These are phyloP conservation scores for Beauveria sp. DNA, from an alignment of 2,329 filamentous ascomycete genomes.

Conservation along the genomic window DNA sequence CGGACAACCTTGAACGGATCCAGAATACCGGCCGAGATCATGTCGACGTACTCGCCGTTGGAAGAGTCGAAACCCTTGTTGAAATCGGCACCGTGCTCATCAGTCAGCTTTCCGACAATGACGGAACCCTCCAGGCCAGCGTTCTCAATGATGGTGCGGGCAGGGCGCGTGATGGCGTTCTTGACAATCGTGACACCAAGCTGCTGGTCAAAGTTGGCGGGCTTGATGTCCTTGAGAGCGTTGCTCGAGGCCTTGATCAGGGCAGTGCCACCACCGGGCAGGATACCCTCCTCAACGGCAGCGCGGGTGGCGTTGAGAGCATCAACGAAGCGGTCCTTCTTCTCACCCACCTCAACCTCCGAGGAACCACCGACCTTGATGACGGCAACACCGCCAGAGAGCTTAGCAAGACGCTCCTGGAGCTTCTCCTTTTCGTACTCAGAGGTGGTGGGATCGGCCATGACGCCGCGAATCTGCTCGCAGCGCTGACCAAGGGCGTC, in stretches of 20 bases:
- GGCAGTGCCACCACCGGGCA: slow-evolving; percentile 95
- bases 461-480: slow-evolving; percentile 98
- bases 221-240: slow-evolving; percentile 74
- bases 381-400: slow-evolving; percentile 96
- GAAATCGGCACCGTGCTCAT: slow-evolving; percentile 87
- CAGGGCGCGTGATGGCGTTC: slow-evolving; percentile 93
- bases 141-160: slow-evolving; percentile 94
- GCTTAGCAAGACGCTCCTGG: slow-evolving; percentile 98
- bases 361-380: slow-evolving; percentile 98
- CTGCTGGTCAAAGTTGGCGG: slow-evolving; percentile 97
- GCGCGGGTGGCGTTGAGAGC: slow-evolving; percentile 96
- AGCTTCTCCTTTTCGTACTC: slow-evolving; percentile 99
- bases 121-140: slow-evolving; percentile 93
- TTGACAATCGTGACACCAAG: slow-evolving; percentile 96
- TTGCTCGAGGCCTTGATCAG: slow-evolving; percentile 94
- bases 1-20: slow-evolving; percentile 99
- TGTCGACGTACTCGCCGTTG: slow-evolving; percentile 97
- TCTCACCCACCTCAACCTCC: slow-evolving; percentile 98
- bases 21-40: slow-evolving; percentile 94
- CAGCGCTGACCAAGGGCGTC: slow-evolving; percentile 89
- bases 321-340: slow-evolving; percentile 99
- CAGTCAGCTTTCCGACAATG: slow-evolving; percentile 94
- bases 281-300: slow-evolving; percentile 97
- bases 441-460: slow-evolving; percentile 85
- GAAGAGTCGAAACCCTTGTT: slow-evolving; percentile 96